Evolutionary conservation across 495 filamentous ascomycete genomes (phyloP).

Genomic region (Podospora fimiseda): DNA sequence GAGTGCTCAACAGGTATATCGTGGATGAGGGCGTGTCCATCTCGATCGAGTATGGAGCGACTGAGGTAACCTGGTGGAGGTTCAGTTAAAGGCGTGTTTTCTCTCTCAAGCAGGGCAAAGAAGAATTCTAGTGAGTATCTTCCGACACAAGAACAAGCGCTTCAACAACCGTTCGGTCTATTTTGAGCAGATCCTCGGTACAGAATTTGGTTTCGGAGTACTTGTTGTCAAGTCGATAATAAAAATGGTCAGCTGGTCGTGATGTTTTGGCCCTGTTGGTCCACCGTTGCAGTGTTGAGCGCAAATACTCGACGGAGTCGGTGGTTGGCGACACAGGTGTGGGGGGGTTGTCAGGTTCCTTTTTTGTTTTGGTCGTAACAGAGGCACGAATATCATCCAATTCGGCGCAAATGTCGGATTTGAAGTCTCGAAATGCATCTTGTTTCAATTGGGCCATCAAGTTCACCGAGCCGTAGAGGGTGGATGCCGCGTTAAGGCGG

Average conservation of each 20-base stretch:
- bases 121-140: slow-evolving; percentile 15
- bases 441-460: slow-evolving; percentile 4
- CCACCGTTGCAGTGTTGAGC: slow-evolving; percentile 13
- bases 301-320: not conserved
- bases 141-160: not conserved
- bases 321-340: not conserved
- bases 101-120: slow-evolving; percentile 11
- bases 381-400: slow-evolving; percentile 1
- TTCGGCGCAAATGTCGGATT: slow-evolving; percentile 4
- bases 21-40: slow-evolving; percentile 5
- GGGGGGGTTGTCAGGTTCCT: too few relatives aligned
- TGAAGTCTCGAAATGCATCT: slow-evolving; percentile 10
- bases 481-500: too few relatives aligned
- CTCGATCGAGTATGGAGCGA: slow-evolving; percentile 4
- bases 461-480: not conserved
- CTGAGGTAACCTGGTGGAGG: slow-evolving; percentile 5
- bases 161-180: slow-evolving; percentile 7
- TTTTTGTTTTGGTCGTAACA: too few relatives aligned
- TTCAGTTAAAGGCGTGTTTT: not conserved
- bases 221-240: slow-evolving; percentile 8
- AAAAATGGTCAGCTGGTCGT: slow-evolving; percentile 8
- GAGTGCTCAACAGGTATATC: slow-evolving; percentile 7
- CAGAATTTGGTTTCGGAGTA: slow-evolving; percentile 3
- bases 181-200: not conserved
- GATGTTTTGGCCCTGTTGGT: slow-evolving; percentile 4